Evolutionary conservation across 2,329 filamentous ascomycete species (phyloP).

Genomic region (Diaporthe citri): DNA sequence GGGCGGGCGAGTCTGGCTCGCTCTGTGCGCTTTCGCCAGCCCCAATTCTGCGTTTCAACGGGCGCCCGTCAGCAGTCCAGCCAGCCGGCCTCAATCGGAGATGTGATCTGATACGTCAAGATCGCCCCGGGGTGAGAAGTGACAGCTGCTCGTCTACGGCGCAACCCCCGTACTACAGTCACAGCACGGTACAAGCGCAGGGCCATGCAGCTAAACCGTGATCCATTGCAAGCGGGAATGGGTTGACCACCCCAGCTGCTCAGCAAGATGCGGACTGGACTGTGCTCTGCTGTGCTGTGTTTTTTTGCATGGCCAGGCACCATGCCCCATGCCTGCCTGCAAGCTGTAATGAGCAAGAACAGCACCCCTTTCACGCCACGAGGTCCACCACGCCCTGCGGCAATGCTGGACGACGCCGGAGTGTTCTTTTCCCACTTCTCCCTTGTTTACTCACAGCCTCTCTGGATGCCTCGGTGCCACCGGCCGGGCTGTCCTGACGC

Average conservation of each 20-base stretch:
- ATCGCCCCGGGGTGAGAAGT: constrained; percentile 33
- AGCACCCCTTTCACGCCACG: constrained; percentile 9
- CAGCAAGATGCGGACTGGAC: not conserved
- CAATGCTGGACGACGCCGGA: constrained; percentile 7
- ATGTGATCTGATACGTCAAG: constrained; percentile 37
- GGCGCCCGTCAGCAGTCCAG: constrained; percentile 19
- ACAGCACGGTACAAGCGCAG: not conserved
- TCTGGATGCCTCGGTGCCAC: constrained; percentile 26
- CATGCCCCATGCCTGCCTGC: not conserved
- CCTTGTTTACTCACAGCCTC: constrained; percentile 1
- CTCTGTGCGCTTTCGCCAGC: constrained; percentile 26
- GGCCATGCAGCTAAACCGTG: constrained; percentile 17
- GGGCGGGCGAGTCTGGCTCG: constrained; percentile 11
- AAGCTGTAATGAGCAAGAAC: not conserved
- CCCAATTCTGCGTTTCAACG: constrained; percentile 29
- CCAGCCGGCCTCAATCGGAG: constrained; percentile 24
- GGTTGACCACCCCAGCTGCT: not conserved
- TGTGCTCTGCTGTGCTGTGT: not conserved
- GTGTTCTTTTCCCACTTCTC: not conserved
- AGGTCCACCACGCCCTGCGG: constrained; percentile 7
- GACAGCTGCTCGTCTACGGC: constrained; percentile 28
- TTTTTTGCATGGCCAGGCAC: not conserved
- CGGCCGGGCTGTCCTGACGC: constrained; percentile 15
- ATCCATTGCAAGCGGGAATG: constrained; percentile 3
- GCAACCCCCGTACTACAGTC: not conserved